phyloP scores from a whole-genome alignment of 306 rosid genomes.

The Carpinus viminea region DNA sequence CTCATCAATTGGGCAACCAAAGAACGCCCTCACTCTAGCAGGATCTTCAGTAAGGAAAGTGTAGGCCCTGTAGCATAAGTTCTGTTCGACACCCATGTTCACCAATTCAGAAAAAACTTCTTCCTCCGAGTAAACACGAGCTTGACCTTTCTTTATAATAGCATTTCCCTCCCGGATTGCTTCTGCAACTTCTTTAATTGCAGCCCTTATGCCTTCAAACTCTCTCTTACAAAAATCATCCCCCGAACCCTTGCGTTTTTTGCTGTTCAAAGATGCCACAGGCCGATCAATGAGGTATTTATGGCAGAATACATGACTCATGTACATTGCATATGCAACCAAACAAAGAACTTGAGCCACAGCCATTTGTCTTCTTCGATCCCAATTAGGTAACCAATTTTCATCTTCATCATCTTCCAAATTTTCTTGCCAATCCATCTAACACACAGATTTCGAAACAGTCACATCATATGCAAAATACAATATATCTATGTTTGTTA shows the following conservation, averaged over 20 bases:
- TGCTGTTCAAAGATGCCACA: slow-evolving; percentile 4
- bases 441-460: too few species aligned
- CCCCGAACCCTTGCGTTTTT: not conserved
- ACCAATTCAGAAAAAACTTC: slow-evolving; percentile 24
- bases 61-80: slow-evolving; percentile 3
- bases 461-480: too few species aligned
- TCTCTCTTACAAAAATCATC: slow-evolving; percentile 11
- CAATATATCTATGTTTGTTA: not conserved
- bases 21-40: slow-evolving; percentile 22
- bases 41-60: slow-evolving; percentile 23
- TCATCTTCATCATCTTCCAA: not conserved
- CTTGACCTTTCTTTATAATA: slow-evolving; percentile 13
- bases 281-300: slow-evolving; percentile 1
- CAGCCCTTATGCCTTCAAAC: slow-evolving; percentile 18
- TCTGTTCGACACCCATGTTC: slow-evolving; percentile 17
- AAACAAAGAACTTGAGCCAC: slow-evolving; percentile 27
- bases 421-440: not conserved
- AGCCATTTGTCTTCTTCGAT: slow-evolving; percentile 16
- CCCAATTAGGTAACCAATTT: slow-evolving; percentile 13
- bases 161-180: slow-evolving; percentile 31
- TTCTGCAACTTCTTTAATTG: slow-evolving; percentile 24
- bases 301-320: not conserved
- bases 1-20: slow-evolving; percentile 30
- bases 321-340: slow-evolving; percentile 8
- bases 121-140: slow-evolving; percentile 15